A percentile compares a stretch with the other conserved stretches of the same genome.
These are phyloP conservation scores for Sarocladium brachiariae DNA, from an alignment of 2,329 filamentous ascomycete genomes.

Conservation along the genomic window DNA sequence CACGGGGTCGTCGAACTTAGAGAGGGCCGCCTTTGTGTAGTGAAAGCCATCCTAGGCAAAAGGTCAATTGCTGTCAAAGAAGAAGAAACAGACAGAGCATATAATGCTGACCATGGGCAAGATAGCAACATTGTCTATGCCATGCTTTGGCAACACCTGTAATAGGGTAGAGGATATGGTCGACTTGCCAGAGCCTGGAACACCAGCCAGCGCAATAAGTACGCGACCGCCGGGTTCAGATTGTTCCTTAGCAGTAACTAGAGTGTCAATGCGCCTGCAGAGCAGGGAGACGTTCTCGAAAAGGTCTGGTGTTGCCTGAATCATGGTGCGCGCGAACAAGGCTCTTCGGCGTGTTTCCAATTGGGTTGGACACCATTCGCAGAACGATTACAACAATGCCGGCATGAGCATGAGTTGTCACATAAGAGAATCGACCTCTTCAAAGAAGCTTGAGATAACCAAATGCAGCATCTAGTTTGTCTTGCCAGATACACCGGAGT, in stretches of 20 bases:
- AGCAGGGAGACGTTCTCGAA: background rate
- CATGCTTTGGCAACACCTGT: constrained; percentile 12
- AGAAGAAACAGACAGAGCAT: background rate
- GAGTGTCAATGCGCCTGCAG: background rate
- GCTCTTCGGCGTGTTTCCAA: too few relatives aligned
- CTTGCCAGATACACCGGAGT: background rate
- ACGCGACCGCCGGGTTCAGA: background rate
- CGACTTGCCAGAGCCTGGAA: constrained; percentile 25
- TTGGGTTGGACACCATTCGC: too few relatives aligned
- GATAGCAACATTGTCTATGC: constrained; percentile 15
- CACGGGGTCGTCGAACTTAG: constrained; percentile 16
- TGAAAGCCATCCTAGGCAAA: constrained; percentile 24
- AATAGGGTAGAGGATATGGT: constrained; percentile 20
- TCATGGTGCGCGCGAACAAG: too few relatives aligned
- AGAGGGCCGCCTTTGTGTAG: constrained; percentile 17
- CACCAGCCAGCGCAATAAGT: constrained; percentile 24
- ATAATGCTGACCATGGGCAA: constrained; percentile 19
- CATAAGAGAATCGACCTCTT: too few relatives aligned
- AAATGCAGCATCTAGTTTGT: too few relatives aligned
- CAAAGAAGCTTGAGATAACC: too few relatives aligned
- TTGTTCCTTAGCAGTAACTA: background rate
- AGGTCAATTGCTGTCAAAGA: background rate
- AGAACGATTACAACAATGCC: too few relatives aligned
- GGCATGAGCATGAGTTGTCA: too few relatives aligned
- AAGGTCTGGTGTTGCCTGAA: background rate